These are phyloP conservation scores for Vitis amurensis DNA, from an alignment of 164 flowering plant species.

Conservation along the genomic window DNA sequence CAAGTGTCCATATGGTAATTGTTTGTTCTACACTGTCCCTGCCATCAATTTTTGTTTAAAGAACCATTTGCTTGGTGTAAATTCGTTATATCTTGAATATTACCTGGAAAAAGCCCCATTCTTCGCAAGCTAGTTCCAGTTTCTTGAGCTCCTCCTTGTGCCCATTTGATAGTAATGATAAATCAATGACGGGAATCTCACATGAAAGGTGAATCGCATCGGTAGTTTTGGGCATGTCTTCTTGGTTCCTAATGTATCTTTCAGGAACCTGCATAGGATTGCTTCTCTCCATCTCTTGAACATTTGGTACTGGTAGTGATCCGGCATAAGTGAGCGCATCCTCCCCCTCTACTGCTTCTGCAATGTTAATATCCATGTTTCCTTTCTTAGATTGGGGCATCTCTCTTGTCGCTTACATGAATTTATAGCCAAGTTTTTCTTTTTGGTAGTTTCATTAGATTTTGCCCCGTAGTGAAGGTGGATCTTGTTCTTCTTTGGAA, in stretches of 20 bases:
- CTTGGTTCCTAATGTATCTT: conserved; percentile 14
- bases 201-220: not conserved
- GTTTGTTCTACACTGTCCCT: too few relatives aligned
- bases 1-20: too few relatives aligned
- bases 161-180: conserved; percentile 14
- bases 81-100: not conserved
- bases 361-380: conserved; percentile 1
- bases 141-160: conserved; percentile 12
- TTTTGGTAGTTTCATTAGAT: too few relatives aligned
- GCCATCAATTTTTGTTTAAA: too few relatives aligned
- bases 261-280: conserved; percentile 19
- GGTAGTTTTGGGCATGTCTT: conserved; percentile 3
- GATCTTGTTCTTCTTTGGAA: too few relatives aligned
- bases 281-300: conserved; percentile 23
- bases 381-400: not conserved
- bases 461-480: too few relatives aligned
- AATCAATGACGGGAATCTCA: conserved; percentile 16
- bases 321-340: conserved; percentile 7
- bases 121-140: conserved; percentile 23
- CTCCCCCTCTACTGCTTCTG: not conserved
- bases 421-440: too few relatives aligned
- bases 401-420: too few relatives aligned
- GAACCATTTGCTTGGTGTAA: too few relatives aligned
- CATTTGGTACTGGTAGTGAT: conserved; percentile 18
- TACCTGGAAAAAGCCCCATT: conserved; percentile 29